Conservation (phyloP, 2,329 filamentous ascomycete genomes). For the Clonostachys sp. region DNA sequence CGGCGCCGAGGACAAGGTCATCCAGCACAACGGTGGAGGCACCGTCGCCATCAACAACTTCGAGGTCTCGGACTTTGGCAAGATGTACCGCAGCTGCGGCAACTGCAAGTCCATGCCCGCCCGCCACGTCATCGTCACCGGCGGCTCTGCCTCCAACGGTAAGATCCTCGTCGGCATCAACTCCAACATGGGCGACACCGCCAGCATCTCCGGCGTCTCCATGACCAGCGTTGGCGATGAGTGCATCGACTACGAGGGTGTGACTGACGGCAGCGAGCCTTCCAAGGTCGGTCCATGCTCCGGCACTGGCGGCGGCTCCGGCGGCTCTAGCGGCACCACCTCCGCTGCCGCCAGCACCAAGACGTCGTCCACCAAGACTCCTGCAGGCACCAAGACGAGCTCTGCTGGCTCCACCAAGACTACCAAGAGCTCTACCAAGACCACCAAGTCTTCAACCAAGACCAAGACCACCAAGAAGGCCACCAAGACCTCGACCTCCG, state of each 20-base stretch:
- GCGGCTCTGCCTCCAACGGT: slow-evolving; percentile 25
- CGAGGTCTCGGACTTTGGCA: slow-evolving; percentile 30
- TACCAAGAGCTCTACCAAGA: too few species aligned
- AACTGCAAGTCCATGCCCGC: slow-evolving; percentile 23
- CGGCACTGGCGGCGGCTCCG: slow-evolving; percentile 13
- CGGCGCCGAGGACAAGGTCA: slow-evolving; percentile 21
- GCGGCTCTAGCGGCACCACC: neutral
- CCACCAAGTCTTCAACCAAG: too few species aligned
- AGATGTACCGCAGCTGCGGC: slow-evolving; percentile 42
- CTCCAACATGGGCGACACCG: slow-evolving; percentile 21
- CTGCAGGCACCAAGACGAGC: too few species aligned
- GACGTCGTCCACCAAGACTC: too few species aligned
- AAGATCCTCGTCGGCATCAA: slow-evolving; percentile 28
- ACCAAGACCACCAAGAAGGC: too few species aligned
- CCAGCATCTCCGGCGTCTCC: slow-evolving; percentile 8
- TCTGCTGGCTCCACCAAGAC: too few species aligned
- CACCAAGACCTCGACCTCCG: too few species aligned
- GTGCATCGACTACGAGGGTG: slow-evolving; percentile 23
- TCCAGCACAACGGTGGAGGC: slow-evolving; percentile 26
- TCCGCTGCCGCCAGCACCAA: too few species aligned
- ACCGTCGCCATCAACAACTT: slow-evolving; percentile 22
- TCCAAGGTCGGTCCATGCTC: slow-evolving; percentile 26
- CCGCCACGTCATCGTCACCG: slow-evolving; percentile 5
- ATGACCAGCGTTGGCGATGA: slow-evolving; percentile 1
- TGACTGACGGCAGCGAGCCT: slow-evolving; percentile 26